Conservation (phyloP, 2,329 filamentous ascomycete genomes). For the Microdochium nivale region DNA sequence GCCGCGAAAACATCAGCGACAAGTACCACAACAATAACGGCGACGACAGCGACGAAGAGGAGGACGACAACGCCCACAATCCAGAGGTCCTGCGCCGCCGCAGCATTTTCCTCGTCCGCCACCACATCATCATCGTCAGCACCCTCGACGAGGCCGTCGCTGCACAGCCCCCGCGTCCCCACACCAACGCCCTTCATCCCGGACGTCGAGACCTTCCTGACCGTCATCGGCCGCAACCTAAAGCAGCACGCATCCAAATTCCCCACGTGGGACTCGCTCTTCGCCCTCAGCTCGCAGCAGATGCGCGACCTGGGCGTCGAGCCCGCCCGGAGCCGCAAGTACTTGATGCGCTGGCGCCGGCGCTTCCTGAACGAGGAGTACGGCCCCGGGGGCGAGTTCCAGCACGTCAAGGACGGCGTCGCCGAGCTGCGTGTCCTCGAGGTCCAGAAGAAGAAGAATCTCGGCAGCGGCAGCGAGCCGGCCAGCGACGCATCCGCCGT, state of each 20-base stretch:
- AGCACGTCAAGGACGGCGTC: slow-evolving; percentile 46
- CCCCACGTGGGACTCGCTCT: slow-evolving; percentile 82
- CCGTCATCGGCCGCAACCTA: slow-evolving; percentile 81
- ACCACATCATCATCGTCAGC: slow-evolving; percentile 1
- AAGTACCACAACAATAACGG: neutral
- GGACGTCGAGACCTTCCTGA: slow-evolving; percentile 78
- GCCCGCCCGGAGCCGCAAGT: slow-evolving; percentile 71
- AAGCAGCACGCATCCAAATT: slow-evolving; percentile 79
- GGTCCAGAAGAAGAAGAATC: slow-evolving; percentile 12
- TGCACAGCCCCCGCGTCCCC: slow-evolving; percentile 36
- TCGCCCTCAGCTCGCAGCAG: slow-evolving; percentile 69
- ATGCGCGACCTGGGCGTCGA: slow-evolving; percentile 80
- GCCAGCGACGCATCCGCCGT: slow-evolving; percentile 26
- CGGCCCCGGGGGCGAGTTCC: slow-evolving; percentile 76
- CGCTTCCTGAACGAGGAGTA: slow-evolving; percentile 70
- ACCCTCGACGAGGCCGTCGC: slow-evolving; percentile 3
- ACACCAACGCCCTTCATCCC: slow-evolving; percentile 77
- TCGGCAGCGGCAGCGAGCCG: slow-evolving; percentile 43
- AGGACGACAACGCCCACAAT: no score
- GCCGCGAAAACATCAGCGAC: slow-evolving; percentile 1
- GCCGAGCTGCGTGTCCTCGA: slow-evolving; percentile 24
- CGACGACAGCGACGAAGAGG: no score
- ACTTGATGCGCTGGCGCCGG: slow-evolving; percentile 81
- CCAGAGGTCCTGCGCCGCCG: no score
- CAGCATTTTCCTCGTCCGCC: slow-evolving; percentile 1